Percentiles rank a stretch among this genome's conserved stretches.
These are phyloP conservation scores for Clavaria fumosa DNA, from an alignment of 768 basidiomycete genomes.

Conservation along the genomic window DNA sequence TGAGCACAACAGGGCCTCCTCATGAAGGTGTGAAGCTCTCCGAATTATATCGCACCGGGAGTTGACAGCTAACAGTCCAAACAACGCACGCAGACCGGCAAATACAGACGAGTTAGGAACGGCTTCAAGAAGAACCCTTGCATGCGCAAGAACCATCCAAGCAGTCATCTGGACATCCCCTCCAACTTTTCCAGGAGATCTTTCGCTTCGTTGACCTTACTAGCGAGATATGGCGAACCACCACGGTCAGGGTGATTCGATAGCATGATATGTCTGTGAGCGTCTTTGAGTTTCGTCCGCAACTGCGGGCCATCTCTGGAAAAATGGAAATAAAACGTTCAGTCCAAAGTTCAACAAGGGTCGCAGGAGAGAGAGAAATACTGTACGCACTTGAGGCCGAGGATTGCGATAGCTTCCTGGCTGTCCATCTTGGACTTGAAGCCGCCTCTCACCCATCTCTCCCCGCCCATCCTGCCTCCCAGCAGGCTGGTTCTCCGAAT, in stretches of 20 bases:
- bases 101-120: no score
- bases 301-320: constrained; percentile 77
- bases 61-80: no score
- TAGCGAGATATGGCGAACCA: constrained; percentile 94
- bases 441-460: constrained; percentile 85
- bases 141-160: no score
- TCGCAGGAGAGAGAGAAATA: not conserved
- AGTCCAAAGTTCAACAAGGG: constrained; percentile 3
- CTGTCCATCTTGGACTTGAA: constrained; percentile 95
- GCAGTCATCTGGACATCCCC: constrained; percentile 28
- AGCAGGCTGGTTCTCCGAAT: constrained; percentile 47
- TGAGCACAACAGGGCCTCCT: no score
- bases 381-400: constrained; percentile 88
- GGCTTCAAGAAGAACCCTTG: no score
- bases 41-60: no score
- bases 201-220: constrained; percentile 98
- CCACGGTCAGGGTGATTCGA: constrained; percentile 98
- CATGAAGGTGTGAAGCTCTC: no score
- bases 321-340: no score
- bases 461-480: constrained; percentile 44
- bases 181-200: constrained; percentile 78
- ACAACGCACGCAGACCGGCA: no score
- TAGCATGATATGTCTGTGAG: constrained; percentile 93
- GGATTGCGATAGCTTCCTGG: constrained; percentile 79
- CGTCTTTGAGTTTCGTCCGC: constrained; percentile 77